phyloP scores from a whole-genome alignment of 305 asterid genomes.

The Andrographis paniculata region DNA sequence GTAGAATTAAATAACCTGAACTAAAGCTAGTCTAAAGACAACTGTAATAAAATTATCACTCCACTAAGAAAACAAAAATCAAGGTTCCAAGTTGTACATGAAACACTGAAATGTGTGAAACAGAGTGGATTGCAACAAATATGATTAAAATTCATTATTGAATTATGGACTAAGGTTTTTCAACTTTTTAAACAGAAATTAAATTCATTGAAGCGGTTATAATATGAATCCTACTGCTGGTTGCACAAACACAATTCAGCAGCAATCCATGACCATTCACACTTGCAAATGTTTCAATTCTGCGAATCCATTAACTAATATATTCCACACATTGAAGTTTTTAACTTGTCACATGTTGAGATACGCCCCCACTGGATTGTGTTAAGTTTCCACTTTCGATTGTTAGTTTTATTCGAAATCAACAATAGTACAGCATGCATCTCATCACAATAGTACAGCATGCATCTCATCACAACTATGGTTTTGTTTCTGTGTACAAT shows the following conservation, averaged over 20 bases:
- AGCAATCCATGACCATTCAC: background rate
- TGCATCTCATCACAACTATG: no score
- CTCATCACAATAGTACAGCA: conserved; percentile 1
- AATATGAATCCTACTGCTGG: background rate
- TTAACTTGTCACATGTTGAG: background rate
- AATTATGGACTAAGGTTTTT: background rate
- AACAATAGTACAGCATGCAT: conserved; percentile 1
- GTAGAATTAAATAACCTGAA: conserved; percentile 16
- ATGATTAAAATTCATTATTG: no score
- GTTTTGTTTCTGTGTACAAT: no score
- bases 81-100: background rate
- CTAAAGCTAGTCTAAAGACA: conserved; percentile 15
- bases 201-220: background rate
- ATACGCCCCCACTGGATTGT: no score
- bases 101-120: background rate
- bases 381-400: no score
- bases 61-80: no score
- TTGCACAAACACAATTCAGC: background rate
- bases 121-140: conserved; percentile 2
- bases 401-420: no score
- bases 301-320: background rate
- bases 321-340: background rate
- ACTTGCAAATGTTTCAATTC: background rate
- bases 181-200: background rate
- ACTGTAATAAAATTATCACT: background rate